A percentile compares a stretch with the other conserved stretches of the same genome.
phyloP scores from a whole-genome alignment of 2,329 filamentous ascomycete species.

The Hortaea werneckii region DNA sequence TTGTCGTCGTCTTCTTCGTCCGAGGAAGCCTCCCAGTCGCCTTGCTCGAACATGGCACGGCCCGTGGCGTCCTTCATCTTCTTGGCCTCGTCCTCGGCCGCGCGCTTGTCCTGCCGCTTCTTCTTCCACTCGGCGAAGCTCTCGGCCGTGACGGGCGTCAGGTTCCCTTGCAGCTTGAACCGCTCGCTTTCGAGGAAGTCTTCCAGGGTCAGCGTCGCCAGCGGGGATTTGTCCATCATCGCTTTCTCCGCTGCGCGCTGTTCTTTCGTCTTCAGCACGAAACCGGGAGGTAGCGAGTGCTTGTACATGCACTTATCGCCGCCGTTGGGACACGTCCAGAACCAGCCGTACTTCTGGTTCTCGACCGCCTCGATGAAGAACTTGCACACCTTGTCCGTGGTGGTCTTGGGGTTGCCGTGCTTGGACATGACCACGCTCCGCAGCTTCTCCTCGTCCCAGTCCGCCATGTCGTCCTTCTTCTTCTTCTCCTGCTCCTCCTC shows the following conservation, averaged over 20 bases:
- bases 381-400: slow-evolving; percentile 98
- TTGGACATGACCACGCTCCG: slow-evolving; percentile 85
- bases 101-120: slow-evolving; percentile 88
- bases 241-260: slow-evolving; percentile 93
- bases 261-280: slow-evolving; percentile 95
- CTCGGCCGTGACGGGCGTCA: slow-evolving; percentile 90
- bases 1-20: slow-evolving; percentile 53
- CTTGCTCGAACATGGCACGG: slow-evolving; percentile 89
- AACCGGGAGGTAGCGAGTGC: slow-evolving; percentile 88
- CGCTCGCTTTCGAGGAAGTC: slow-evolving; percentile 95
- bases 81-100: slow-evolving; percentile 80
- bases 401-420: slow-evolving; percentile 91
- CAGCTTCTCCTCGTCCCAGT: slow-evolving; percentile 97
- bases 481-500: slow-evolving; percentile 62
- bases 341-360: slow-evolving; percentile 98
- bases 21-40: slow-evolving; percentile 68
- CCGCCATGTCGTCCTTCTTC: slow-evolving; percentile 84
- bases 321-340: slow-evolving; percentile 95
- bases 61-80: slow-evolving; percentile 93
- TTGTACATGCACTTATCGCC: slow-evolving; percentile 98
- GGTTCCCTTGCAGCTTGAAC: slow-evolving; percentile 81
- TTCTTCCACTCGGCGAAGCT: slow-evolving; percentile 96
- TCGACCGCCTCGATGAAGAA: slow-evolving; percentile 95
- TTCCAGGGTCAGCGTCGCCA: slow-evolving; percentile 89
- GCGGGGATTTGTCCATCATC: slow-evolving; percentile 84